phyloP scores from a whole-genome alignment of 192 early-diverging fungal species.

The Funneliformis geosporum region DNA sequence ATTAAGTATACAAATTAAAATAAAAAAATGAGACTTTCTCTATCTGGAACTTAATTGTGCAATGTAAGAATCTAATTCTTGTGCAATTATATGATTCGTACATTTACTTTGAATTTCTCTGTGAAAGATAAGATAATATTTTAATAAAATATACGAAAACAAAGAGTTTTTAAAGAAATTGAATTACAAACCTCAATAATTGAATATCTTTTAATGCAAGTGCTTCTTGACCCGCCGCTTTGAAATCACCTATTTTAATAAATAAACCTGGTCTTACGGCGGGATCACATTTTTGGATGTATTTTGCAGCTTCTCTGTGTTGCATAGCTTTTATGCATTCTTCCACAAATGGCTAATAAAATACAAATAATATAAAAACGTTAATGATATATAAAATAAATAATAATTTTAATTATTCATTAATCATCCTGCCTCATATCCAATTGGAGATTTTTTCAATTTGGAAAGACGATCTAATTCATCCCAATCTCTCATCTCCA shows the following conservation, averaged over 20 bases:
- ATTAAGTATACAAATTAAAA: neutral
- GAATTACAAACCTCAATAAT: slow-evolving; percentile 50
- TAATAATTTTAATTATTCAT: neutral
- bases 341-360: slow-evolving; percentile 69
- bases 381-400: neutral
- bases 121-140: neutral
- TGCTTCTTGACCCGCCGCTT: slow-evolving; percentile 73
- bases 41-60: slow-evolving; percentile 36
- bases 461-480: slow-evolving; percentile 80
- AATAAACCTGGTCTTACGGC: slow-evolving; percentile 60
- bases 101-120: slow-evolving; percentile 49
- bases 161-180: neutral
- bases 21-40: neutral
- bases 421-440: slow-evolving; percentile 54
- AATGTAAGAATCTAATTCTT: slow-evolving; percentile 48
- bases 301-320: slow-evolving; percentile 74
- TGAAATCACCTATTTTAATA: slow-evolving; percentile 71
- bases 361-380: neutral
- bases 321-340: slow-evolving; percentile 77
- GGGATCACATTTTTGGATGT: slow-evolving; percentile 72
- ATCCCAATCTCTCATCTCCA: slow-evolving; percentile 81
- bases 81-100: slow-evolving; percentile 47
- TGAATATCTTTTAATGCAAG: slow-evolving; percentile 63
- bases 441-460: slow-evolving; percentile 79
- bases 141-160: neutral